A percentile compares a stretch with the other conserved stretches of the same genome.
Evolutionary conservation across 441 rosid genomes (phyloP).

Genomic region (Melastoma candidum): DNA sequence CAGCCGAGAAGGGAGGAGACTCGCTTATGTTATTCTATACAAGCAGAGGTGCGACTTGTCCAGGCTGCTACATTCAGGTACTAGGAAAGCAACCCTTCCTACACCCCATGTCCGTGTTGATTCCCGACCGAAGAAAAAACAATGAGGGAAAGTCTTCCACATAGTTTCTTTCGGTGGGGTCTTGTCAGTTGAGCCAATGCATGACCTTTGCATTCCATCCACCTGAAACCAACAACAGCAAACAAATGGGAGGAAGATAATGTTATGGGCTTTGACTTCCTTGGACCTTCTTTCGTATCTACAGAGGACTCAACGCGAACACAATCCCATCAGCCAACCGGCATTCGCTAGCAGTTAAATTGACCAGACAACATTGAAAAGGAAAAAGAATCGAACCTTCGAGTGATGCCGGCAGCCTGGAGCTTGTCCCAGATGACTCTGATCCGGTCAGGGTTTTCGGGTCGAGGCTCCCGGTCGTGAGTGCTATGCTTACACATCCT

Average conservation of each 20-base stretch:
- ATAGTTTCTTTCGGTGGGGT: constrained; percentile 55
- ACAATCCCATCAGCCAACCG: no score
- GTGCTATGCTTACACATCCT: constrained; percentile 75
- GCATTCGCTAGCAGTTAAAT: no score
- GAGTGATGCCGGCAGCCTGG: constrained; percentile 42
- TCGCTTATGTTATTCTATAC: constrained; percentile 72
- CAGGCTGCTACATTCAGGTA: constrained; percentile 36
- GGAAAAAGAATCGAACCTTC: constrained; percentile 24
- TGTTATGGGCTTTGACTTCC: no score
- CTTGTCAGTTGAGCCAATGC: constrained; percentile 68
- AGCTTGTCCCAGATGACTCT: constrained; percentile 69
- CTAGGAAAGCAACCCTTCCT: constrained; percentile 85
- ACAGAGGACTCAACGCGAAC: no score
- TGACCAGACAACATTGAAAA: no score
- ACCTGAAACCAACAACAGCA: constrained; percentile 29
- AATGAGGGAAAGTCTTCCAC: constrained; percentile 67
- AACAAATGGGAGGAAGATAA: background rate
- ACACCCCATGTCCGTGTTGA: constrained; percentile 57
- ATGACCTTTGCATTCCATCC: constrained; percentile 64
- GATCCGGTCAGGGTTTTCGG: constrained; percentile 79
- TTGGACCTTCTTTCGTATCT: no score
- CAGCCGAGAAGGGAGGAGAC: constrained; percentile 22
- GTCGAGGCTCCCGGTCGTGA: constrained; percentile 55
- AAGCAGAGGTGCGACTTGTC: constrained; percentile 50
- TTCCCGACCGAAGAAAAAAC: constrained; percentile 72